Conservation (phyloP, 1,284 basidiomycete species). For the Hypsizygus ulmarius region DNA sequence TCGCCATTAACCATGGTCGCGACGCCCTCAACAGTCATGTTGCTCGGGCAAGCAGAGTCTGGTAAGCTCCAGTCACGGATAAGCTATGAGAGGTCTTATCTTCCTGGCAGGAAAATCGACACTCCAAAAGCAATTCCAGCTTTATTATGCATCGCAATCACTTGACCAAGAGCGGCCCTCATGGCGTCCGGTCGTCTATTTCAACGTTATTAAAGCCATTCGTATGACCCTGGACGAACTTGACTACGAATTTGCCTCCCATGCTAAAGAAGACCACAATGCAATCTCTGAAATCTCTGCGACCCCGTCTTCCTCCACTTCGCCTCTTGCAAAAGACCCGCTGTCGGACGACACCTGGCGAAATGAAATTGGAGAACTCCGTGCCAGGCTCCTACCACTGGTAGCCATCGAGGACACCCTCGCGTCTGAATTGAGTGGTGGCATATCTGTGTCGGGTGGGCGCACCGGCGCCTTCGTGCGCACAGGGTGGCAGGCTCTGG, state of each 20-base stretch:
- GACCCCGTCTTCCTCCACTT: slow-evolving; percentile 14
- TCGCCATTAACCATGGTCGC: neutral
- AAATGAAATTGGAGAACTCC: slow-evolving; percentile 50
- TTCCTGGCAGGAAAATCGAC: slow-evolving; percentile 64
- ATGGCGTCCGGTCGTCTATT: slow-evolving; percentile 77
- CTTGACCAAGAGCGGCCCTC: slow-evolving; percentile 68
- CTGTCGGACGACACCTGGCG: slow-evolving; percentile 28
- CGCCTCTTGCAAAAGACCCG: slow-evolving; percentile 1
- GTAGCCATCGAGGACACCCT: slow-evolving; percentile 65
- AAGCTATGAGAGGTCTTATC: neutral
- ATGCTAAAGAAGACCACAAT: slow-evolving; percentile 18
- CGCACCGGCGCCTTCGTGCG: slow-evolving; percentile 63
- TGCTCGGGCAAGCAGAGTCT: slow-evolving; percentile 77
- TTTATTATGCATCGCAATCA: slow-evolving; percentile 68
- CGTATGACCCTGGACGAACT: slow-evolving; percentile 73
- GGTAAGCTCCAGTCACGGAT: slow-evolving; percentile 26
- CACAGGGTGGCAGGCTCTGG: slow-evolving; percentile 62
- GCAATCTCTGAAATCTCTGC: slow-evolving; percentile 14
- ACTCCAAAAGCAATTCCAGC: slow-evolving; percentile 77
- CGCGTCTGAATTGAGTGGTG: slow-evolving; percentile 64
- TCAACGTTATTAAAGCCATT: slow-evolving; percentile 77
- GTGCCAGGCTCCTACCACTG: slow-evolving; percentile 58
- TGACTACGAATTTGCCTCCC: slow-evolving; percentile 50
- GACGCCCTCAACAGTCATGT: slow-evolving; percentile 43
- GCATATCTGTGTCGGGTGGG: slow-evolving; percentile 56